These are phyloP conservation scores for Hirschioporus abietinus DNA, from an alignment of 768 basidiomycete species.

Conservation along the genomic window DNA sequence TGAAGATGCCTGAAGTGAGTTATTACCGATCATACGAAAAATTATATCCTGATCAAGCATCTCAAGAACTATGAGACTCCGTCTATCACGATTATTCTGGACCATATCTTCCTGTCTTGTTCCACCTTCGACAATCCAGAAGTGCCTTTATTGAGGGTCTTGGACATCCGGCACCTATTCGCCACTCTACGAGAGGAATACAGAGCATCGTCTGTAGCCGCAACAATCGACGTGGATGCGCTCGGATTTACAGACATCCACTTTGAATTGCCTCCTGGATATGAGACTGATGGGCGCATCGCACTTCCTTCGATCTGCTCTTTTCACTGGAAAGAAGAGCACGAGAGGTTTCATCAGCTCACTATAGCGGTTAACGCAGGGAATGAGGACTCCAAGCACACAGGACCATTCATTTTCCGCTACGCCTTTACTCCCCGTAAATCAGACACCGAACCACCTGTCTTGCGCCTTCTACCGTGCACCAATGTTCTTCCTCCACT, in stretches of 20 bases:
- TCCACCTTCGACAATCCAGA: not conserved
- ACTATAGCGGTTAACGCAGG: not conserved
- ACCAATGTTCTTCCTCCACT: not conserved
- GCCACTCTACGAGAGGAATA: not conserved
- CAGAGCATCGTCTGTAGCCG: not conserved
- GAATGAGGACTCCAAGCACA: not conserved
- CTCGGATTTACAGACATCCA: not conserved
- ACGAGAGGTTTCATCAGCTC: not conserved
- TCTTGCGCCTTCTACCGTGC: not conserved
- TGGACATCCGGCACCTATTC: not conserved
- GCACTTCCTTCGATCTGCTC: not conserved
- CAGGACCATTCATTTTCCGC: not conserved
- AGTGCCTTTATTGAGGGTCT: not conserved
- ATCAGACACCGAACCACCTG: not conserved
- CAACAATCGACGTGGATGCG: not conserved
- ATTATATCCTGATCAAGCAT: not conserved
- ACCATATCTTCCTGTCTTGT: not conserved
- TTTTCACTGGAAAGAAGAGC: not conserved
- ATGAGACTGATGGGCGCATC: not conserved
- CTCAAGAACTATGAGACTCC: not conserved
- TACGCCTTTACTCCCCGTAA: not conserved
- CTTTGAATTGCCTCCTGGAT: not conserved
- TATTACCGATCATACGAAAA: not conserved
- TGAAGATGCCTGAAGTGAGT: not conserved
- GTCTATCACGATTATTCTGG: not conserved